These are phyloP conservation scores for Yamadazyma sp. DNA, from an alignment of 805 yeast genomes.

Conservation along the genomic window DNA sequence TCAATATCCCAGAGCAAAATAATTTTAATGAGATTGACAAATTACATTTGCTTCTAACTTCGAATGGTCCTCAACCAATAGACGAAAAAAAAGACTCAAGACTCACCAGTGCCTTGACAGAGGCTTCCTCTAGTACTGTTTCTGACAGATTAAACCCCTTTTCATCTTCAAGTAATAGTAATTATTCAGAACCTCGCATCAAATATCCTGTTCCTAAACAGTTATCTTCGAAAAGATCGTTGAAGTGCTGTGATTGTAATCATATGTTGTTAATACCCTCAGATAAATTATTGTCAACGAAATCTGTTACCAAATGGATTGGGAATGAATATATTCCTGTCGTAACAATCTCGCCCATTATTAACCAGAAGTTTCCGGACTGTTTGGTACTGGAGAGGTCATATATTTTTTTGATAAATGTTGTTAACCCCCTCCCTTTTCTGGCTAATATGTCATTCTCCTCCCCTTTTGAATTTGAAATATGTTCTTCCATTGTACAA, in stretches of 20 bases:
- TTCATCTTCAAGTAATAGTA: background rate
- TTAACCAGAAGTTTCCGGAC: constrained; percentile 7
- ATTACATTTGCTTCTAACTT: constrained; percentile 2
- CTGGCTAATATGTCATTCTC: constrained; percentile 25
- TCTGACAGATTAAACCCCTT: background rate
- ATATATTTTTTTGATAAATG: constrained; percentile 24
- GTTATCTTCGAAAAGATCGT: constrained; percentile 25
- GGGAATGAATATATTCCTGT: constrained; percentile 37
- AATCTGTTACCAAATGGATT: constrained; percentile 29
- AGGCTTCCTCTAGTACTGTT: too few relatives aligned
- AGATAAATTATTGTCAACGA: constrained; percentile 27
- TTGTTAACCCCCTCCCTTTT: constrained; percentile 31
- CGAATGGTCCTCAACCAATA: constrained; percentile 4
- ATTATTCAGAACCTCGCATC: background rate
- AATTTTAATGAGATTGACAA: constrained; percentile 8
- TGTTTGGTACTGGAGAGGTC: background rate
- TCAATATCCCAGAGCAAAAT: constrained; percentile 1
- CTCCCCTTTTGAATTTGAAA: constrained; percentile 19
- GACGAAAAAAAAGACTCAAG: constrained; percentile 1
- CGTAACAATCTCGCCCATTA: constrained; percentile 20
- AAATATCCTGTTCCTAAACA: constrained; percentile 24
- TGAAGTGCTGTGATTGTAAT: constrained; percentile 31
- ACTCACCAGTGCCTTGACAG: background rate
- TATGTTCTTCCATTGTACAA: constrained; percentile 11
- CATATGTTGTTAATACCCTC: constrained; percentile 27